Evolutionary conservation across 495 filamentous ascomycete genomes (phyloP), one percentile per base, ranked within the genome.

Genomic region (Beverwykella pulmonaria): DNA sequence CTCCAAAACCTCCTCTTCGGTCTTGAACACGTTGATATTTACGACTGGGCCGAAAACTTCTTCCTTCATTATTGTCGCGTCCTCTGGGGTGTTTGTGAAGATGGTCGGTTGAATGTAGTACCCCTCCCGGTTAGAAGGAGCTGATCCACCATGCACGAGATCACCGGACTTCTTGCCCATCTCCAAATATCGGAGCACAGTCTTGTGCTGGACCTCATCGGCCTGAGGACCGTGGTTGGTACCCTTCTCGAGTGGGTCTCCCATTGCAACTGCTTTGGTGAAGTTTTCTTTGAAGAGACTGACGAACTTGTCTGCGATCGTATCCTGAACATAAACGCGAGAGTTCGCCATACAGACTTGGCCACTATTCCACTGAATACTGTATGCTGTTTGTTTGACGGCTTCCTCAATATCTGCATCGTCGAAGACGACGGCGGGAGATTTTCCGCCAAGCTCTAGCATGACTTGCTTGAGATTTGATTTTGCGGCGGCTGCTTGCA

Each of bases 1-100:
- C 0, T 61, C 60, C 12, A 82, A 67, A 0, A 76, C 80, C 53
- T 82, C 73, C 4, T 76, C 74, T 50, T 81, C 81, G 1, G 70
- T 73, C 17, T 77, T 71, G 59, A 83, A 80, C 0, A 63, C 52
- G 44, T 77, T 74, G 32, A 84, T 73, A 5, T 74, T 68, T 20
- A 81, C 75, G 0, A 84, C 78, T 3, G 82, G 82, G 0, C 82
- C 82, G 57, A 84, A 84, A 19, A 79, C 74, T 62, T 84, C 82
- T 48, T 81, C 76, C 17, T 69, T 74, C 70, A 78, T 78, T 6
- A 82, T 73, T 2, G 61, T 48, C 12, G 77, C 74, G 39, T 79
- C 62, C 41, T 80, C 78, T 0, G 68, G 54, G 1, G 78, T 77
- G 48, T 80, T 76, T 1, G 75, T 71, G 70, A 84, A 81, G 27